Conservation (phyloP, 1,284 basidiomycete species). For the Singerocomus rubriflavus region DNA sequence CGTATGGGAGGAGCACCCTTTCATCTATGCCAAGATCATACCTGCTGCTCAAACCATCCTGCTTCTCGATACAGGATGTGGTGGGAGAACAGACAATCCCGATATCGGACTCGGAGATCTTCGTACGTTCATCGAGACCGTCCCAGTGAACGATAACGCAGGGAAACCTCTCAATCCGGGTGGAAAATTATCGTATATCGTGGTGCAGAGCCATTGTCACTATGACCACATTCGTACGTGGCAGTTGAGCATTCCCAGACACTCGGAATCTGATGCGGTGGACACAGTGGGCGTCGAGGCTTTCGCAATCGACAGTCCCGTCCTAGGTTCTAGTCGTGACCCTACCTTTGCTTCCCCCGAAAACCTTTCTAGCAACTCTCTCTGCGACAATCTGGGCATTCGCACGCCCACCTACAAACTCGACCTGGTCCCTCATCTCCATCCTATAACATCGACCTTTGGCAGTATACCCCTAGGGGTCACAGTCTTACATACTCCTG, state of each 20-base stretch:
- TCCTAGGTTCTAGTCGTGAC: conserved; percentile 45
- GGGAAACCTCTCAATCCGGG: conserved; percentile 42
- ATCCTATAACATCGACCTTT: conserved; percentile 25
- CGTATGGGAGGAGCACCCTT: conserved; percentile 48
- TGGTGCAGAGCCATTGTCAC: conserved; percentile 53
- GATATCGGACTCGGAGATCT: conserved; percentile 42
- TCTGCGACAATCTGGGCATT: conserved; percentile 43
- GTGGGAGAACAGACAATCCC: conserved; percentile 42
- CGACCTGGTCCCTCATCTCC: conserved; percentile 41
- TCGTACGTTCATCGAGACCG: conserved; percentile 48
- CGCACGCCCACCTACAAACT: conserved; percentile 43
- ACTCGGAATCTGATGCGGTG: conserved; percentile 4
- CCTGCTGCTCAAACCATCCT: conserved; percentile 41
- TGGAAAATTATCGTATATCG: conserved; percentile 42
- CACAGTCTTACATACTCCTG: conserved; percentile 49
- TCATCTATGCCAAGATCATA: conserved; percentile 50
- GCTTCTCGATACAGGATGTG: conserved; percentile 54
- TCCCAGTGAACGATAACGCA: conserved; percentile 41
- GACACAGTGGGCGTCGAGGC: conserved; percentile 46
- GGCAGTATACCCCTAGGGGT: conserved; percentile 31
- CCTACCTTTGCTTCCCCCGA: conserved; percentile 42
- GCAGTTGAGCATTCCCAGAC: not conserved
- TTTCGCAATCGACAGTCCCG: conserved; percentile 44
- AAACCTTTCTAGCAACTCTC: conserved; percentile 42
- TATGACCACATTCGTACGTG: conserved; percentile 55